Base-by-base conservation (phyloP, 495 filamentous ascomycete genomes). In the Evernia prunastri region DNA sequence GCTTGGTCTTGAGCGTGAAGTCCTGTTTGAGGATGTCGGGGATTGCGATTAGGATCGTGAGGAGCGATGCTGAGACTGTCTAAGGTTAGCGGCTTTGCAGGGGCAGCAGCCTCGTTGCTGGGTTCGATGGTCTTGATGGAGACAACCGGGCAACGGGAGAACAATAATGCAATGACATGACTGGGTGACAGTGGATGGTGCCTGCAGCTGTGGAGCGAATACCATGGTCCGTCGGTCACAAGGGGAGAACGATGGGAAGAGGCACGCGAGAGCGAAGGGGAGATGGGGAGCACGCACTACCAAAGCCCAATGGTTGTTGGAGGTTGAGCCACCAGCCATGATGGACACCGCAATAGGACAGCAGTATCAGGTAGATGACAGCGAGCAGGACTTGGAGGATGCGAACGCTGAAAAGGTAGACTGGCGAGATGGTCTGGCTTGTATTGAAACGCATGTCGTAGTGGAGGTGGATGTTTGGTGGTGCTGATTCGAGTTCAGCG, bases 271-370 rank as follows among this genome's bases (percentile, higher is more conserved):
- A 20, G 31, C 11, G 35, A n/a, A 4, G 56, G 23, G 15, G 29
- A 58, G 23, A 35, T 23, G 25, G 20, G 35, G 37, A 40, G 5
- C 31, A 53, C 66, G 18, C 45, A 68, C 63, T 42, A 33, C 66
- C 66, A 23, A 68, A 43, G 37, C 23, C 58, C 23, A 65, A 59
- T 20, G 66, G 51, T 10, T 39, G 51, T 6, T 29, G 36, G 13
- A 68, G 39, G 31, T 58, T 65, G 35, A 60, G 58, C 66, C 66
- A 65, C 58, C 65, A 69, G 33, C 67, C 67, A 43, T 57, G 66
- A 23, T 64, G 54, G 12, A 59, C 33, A 39, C 31, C 47, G 0
- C 45, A 29, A 27, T 61, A 69, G 57, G 35, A 56, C 20, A 66
- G 8, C 20, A 66, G 60, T 45, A 64, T 18, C 6, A 69, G 56